Evolutionary conservation across 495 filamentous ascomycete genomes (phyloP).

Genomic region (Daldinia childiae): DNA sequence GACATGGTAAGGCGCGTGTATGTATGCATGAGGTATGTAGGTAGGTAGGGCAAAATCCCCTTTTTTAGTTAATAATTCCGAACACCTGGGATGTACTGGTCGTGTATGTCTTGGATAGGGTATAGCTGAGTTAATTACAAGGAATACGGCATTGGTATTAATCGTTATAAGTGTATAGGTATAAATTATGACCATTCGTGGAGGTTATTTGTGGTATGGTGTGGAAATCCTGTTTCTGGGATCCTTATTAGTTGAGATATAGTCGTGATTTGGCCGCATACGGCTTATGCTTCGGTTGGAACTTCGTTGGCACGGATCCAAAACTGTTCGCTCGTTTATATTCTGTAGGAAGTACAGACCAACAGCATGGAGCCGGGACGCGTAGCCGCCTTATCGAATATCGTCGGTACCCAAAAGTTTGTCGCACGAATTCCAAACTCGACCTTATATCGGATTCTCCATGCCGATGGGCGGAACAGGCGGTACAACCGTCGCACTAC

Average conservation of each 20-base stretch:
- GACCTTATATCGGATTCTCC: slow-evolving; percentile 45
- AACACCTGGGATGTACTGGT: background rate
- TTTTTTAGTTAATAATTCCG: background rate
- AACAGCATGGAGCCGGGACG: background rate
- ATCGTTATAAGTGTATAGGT: background rate
- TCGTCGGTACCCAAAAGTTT: background rate
- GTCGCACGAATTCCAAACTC: background rate
- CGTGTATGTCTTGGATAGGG: background rate
- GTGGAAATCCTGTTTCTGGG: background rate
- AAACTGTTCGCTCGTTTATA: no score
- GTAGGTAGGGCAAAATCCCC: background rate
- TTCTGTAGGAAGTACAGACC: no score
- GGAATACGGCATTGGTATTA: background rate
- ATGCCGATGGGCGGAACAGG: slow-evolving; percentile 40
- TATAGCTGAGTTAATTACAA: background rate
- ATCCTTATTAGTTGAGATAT: background rate
- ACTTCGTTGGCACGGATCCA: background rate
- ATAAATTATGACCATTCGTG: background rate
- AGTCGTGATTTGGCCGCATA: background rate
- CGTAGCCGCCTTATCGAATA: background rate
- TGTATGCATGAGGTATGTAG: background rate
- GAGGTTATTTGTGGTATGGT: background rate
- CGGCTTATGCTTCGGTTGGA: background rate
- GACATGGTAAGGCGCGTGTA: background rate
- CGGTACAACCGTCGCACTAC: slow-evolving; percentile 25